Evolutionary conservation across 2,329 filamentous ascomycete species (phyloP), one percentile per base, ranked within the genome.

Genomic region (Botrytis sinoallii): DNA sequence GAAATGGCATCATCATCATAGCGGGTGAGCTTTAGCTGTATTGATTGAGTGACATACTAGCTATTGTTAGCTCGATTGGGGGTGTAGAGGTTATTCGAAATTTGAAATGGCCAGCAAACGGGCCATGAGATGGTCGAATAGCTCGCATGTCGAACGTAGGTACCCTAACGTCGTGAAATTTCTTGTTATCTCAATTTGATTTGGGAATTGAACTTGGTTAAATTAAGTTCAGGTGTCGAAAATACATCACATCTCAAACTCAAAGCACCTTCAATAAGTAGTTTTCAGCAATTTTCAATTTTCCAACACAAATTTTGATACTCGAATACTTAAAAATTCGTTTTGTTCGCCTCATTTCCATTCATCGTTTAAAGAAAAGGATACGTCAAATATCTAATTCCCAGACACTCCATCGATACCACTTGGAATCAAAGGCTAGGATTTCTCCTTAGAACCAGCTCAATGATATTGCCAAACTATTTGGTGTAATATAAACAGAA

Each of bases 261-360:
- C 3, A 7, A 55, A 18, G 25, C 29, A 29, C 52, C 3, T 16
- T 14, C 16, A 55, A 48, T 32, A 4, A 42, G 52, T 29, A 6
- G 0, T 14, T 7, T 8, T 1, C 6, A 4, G 8, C 12, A n/a
- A 55, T 16, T 7, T 55, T n/a, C 12, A n/a, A 55, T 29, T 4
- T n/a, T 0, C 3, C n/a, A 18, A 18, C 1, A 16, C 25, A 18
- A n/a, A 3, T n/a, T 8, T 29, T 55, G 52, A 29, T 5, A 55
- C 25, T 8, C 14, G 7, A 16, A 16, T 7, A 3, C 25, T 55
- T 7, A 8, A 29, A 25, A 2, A 16, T 29, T 29, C n/a, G 7
- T 9, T 57, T 32, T 8, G 6, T 57, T 18, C 14, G 6, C 16
- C 52, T 29, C 16, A 57, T 29, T 29, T 9, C 14, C 52, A 29